Evolutionary conservation across 139 green algal species (phyloP), one percentile per base, ranked within the genome.

Genomic region (Zygnema circumcarinatum): DNA sequence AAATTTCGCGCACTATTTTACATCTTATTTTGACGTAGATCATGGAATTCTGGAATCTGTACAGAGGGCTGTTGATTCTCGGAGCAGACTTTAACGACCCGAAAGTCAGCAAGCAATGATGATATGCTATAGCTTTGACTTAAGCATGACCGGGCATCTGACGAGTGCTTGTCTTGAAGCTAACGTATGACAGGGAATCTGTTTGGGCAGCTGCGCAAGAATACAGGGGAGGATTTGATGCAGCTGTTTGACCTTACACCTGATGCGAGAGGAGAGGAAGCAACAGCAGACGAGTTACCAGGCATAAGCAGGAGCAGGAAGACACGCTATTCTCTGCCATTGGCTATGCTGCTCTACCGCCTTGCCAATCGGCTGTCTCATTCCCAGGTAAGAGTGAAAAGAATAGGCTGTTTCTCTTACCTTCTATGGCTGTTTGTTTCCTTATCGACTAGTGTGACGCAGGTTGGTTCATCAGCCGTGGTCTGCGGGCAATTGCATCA

Each of bases 211-310:
- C 76, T 89, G 0, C 31, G 36, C 16, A 89, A 89, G 74, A 47
- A 89, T 54, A 41, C 84, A 53, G 84, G 84, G 1, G 81, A 88
- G 35, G 84, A 89, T 68, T 31, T 89, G 32, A 40, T 89, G 84
- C 84, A 89, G 74, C 84, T 89, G n/a, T 89, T 89, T 53, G 84
- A 89, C 41, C 78, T 89, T 35, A 74, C 84, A 32, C n/a, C 76
- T 38, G 16, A 78, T 41, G 16, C 35, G 7, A 25, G 7, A 25
- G 35, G 69, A 41, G 69, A 78, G 69, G 69, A 20, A 16, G 16
- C 35, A 39, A 39, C 11, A 25, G 16, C 35, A 41, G 69, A 78
- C 7, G 69, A 78, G 69, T 11, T 52, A 3, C 11, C 35, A 16
- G 69, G 16, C 3, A 62, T 62, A 7, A 78, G 16, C 69, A 39